Conservation (phyloP, 2,329 filamentous ascomycete genomes). For the Ceratocystis cacaofunesta region DNA sequence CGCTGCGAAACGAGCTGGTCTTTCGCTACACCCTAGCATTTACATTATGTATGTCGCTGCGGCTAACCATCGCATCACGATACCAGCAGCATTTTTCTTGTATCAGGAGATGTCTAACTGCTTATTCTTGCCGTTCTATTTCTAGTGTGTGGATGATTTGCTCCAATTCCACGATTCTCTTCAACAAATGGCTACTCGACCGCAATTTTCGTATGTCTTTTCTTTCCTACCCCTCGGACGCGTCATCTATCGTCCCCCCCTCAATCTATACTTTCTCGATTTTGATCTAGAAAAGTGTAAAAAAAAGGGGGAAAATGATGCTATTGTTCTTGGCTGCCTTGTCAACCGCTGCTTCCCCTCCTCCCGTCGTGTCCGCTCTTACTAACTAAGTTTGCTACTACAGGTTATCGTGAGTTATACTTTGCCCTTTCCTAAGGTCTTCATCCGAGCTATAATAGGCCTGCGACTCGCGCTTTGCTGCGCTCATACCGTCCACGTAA, state of each 20-base stretch:
- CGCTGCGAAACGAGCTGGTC: slow-evolving; percentile 14
- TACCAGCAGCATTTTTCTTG: not conserved
- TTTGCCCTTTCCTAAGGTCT: not conserved
- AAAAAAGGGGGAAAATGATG: not conserved
- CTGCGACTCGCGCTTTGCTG: not conserved
- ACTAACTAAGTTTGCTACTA: not conserved
- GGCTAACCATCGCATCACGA: not conserved
- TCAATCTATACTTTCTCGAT: not conserved
- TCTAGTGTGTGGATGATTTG: slow-evolving; percentile 62
- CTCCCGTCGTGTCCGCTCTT: not conserved
- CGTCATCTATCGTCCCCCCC: not conserved
- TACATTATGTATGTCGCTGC: slow-evolving; percentile 24
- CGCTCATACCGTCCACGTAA: too few species aligned
- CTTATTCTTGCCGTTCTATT: not conserved
- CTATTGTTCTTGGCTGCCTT: not conserved
- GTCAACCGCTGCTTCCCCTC: not conserved
- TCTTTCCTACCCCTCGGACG: not conserved
- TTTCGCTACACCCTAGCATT: slow-evolving; percentile 20
- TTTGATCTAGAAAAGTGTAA: not conserved
- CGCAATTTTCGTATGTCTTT: slow-evolving; percentile 37
- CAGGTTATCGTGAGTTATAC: slow-evolving; percentile 1
- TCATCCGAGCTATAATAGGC: not conserved
- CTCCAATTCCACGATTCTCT: slow-evolving; percentile 72
- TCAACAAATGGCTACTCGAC: slow-evolving; percentile 83
- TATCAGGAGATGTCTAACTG: not conserved